These are phyloP conservation scores for Exsudoporus floridanus DNA, from an alignment of 1,284 basidiomycete species.

Conservation along the genomic window DNA sequence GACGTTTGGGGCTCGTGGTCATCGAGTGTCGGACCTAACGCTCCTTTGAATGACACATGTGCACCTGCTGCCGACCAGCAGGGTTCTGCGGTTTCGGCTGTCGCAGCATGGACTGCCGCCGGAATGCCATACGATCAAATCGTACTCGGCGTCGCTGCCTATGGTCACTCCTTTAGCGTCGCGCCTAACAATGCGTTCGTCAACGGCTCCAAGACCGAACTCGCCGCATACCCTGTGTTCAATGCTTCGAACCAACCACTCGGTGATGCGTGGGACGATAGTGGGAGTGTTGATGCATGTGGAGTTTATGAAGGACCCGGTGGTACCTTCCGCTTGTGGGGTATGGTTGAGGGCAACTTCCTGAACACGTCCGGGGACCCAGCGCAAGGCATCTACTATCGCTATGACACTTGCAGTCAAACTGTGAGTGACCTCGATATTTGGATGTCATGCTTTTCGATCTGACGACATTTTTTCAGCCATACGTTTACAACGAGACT, in stretches of 20 bases:
- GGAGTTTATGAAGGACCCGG: constrained; percentile 36
- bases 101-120: constrained; percentile 59
- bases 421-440: constrained; percentile 38
- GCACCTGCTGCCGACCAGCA: constrained; percentile 49
- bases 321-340: constrained; percentile 44
- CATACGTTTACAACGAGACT: constrained; percentile 46
- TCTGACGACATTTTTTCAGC: constrained; percentile 30
- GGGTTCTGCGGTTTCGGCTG: constrained; percentile 64
- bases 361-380: constrained; percentile 39
- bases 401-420: constrained; percentile 48
- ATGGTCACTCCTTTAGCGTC: constrained; percentile 50
- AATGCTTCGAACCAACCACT: constrained; percentile 36
- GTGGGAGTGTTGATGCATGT: constrained; percentile 38
- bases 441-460: background rate
- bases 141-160: constrained; percentile 63
- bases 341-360: constrained; percentile 42
- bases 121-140: constrained; percentile 64
- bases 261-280: constrained; percentile 45
- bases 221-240: constrained; percentile 43
- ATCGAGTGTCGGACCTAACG: constrained; percentile 57
- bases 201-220: constrained; percentile 17
- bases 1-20: constrained; percentile 65
- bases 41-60: constrained; percentile 65
- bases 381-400: constrained; percentile 41
- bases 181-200: constrained; percentile 32